Evolutionary conservation across 179 eudicot genomes (phyloP), one percentile per base, ranked within the genome.

Genomic region (Corrigiola litoralis): DNA sequence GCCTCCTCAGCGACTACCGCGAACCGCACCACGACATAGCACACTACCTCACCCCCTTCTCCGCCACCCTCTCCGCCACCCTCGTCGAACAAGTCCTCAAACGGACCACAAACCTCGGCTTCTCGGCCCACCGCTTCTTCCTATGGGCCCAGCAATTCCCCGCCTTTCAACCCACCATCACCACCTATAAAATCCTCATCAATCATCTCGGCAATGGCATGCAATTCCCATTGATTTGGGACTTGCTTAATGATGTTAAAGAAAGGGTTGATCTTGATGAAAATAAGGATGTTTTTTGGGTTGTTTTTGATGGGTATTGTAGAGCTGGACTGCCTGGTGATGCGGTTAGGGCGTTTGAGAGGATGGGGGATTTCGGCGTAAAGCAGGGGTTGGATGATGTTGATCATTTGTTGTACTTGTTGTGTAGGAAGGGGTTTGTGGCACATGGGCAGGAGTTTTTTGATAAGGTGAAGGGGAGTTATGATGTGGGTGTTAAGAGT

Each of bases 101-200:
- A 75, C 61, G 95, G 24, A 84, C 92, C 68, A 85, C 73, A 67
- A 84, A 84, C 50, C 84, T 92, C 3, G 90, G 86, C 0, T 85
- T 87, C 62, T 79, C 98, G 1, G 95, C 94, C 20, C 98, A 90
- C 59, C 77, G 95, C 55, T 87, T 92, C 92, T 90, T 92, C 46
- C 66, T 77, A 1, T 90, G 95, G 96, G 96, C 97, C 33, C 65
- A 72, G 34, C 41, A 34, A 4, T 67, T 75, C 12, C 87, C 92
- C 9, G 60, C 67, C 63, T 92, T 90, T 55, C 34, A 65, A 54
- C 97, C 84, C 32, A 70, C 68, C 29, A 18, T 59, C 14, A 37
- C 50, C 0, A 90, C 81, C 46, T 80, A 81, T 65, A 85, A 61
- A 63, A 90, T 92, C 44, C 80, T 92, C 6, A 63, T 90, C 4